These are phyloP conservation scores for Yamadazyma dushanensis DNA, from an alignment of 1,139 yeast species.

Conservation along the genomic window DNA sequence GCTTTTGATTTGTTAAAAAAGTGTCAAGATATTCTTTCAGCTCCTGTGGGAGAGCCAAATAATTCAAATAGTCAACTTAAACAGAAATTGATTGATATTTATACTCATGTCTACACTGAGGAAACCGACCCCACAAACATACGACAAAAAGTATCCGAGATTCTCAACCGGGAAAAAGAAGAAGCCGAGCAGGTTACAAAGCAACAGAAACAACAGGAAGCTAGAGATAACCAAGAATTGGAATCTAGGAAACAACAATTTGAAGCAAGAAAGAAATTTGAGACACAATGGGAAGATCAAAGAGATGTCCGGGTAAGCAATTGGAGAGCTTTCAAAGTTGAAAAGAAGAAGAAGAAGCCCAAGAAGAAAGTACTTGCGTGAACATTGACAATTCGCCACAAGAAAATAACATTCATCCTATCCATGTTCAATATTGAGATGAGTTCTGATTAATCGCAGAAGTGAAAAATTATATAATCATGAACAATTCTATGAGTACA, in stretches of 20 bases:
- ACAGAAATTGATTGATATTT: slow-evolving; percentile 34
- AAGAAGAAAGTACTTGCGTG: slow-evolving; percentile 35
- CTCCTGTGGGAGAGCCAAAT: slow-evolving; percentile 14
- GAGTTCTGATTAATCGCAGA: too few relatives aligned
- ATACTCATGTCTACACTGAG: slow-evolving; percentile 39
- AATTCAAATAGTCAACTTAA: slow-evolving; percentile 30
- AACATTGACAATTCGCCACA: too few relatives aligned
- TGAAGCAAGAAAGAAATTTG: slow-evolving; percentile 38
- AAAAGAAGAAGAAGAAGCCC: slow-evolving; percentile 43
- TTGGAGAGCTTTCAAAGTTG: slow-evolving; percentile 57
- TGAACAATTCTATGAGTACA: slow-evolving; percentile 5
- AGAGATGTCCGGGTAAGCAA: slow-evolving; percentile 58
- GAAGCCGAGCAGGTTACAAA: slow-evolving; percentile 15
- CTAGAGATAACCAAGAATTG: slow-evolving; percentile 25
- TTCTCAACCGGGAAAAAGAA: slow-evolving; percentile 36
- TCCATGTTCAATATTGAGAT: too few relatives aligned
- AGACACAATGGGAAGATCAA: slow-evolving; percentile 61
- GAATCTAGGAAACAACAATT: slow-evolving; percentile 40
- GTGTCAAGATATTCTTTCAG: slow-evolving; percentile 24
- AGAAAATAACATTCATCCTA: too few relatives aligned
- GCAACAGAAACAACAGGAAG: slow-evolving; percentile 22
- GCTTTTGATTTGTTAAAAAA: slow-evolving; percentile 59
- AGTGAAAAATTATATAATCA: not conserved
- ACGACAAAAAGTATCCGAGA: slow-evolving; percentile 19
- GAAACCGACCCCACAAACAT: slow-evolving; percentile 12